A percentile compares a stretch with the other conserved stretches of the same genome.
phyloP scores from a whole-genome alignment of 176 grass and related monocot genomes.

The Ensete ventricosum region DNA sequence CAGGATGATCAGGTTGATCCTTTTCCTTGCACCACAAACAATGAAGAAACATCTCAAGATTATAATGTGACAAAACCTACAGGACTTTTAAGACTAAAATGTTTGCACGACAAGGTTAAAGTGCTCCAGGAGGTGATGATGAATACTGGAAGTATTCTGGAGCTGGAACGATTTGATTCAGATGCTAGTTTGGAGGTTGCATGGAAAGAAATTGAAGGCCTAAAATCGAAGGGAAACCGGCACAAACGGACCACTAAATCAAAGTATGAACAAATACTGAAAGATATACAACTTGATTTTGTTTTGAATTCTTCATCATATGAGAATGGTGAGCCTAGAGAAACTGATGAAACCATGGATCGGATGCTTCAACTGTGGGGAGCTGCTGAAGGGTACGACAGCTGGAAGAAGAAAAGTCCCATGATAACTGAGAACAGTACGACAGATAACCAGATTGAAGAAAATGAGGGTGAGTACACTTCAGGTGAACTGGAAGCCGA shows the following conservation, averaged over 20 bases:
- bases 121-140: conserved; percentile 63
- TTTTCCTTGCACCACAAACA: conserved; percentile 40
- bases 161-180: conserved; percentile 73
- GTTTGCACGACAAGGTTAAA: conserved; percentile 62
- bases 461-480: conserved; percentile 27
- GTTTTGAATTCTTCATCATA: conserved; percentile 46
- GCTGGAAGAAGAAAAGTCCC: conserved; percentile 5
- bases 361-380: conserved; percentile 5
- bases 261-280: conserved; percentile 51
- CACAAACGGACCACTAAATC: conserved; percentile 38
- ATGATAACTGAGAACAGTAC: conserved; percentile 26
- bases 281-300: conserved; percentile 90
- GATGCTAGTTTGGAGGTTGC: conserved; percentile 47
- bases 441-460: conserved; percentile 5
- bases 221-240: conserved; percentile 46
- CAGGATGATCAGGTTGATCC: conserved; percentile 45
- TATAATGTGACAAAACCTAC: conserved; percentile 31
- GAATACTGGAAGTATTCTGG: conserved; percentile 55
- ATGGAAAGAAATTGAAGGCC: conserved; percentile 68
- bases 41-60: conserved; percentile 30
- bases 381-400: conserved; percentile 16
- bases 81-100: conserved; percentile 54
- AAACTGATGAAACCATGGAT: conserved; percentile 21
- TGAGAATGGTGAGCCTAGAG: conserved; percentile 3
- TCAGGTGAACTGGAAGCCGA: conserved; percentile 38